A percentile compares a stretch with the other conserved stretches of the same genome.
Evolutionary conservation across 495 filamentous ascomycete genomes (phyloP).

Genomic region (Platismatia glauca): DNA sequence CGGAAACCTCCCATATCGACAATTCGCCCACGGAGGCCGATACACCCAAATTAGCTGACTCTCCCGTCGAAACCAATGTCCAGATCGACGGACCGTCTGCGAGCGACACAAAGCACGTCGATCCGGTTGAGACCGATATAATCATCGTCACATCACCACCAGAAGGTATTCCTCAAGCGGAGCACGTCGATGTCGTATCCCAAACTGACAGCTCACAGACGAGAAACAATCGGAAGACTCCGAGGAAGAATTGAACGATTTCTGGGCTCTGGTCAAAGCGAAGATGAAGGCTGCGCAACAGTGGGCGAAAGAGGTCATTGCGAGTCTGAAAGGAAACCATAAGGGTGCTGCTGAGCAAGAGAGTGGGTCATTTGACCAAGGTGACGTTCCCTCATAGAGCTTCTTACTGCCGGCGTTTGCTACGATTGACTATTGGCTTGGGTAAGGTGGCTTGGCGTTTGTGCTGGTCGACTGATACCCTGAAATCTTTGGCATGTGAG

Average conservation of each 20-base stretch:
- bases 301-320: slow-evolving; percentile 17
- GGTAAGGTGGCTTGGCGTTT: background rate
- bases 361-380: slow-evolving; percentile 10
- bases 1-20: background rate
- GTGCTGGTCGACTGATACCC: slow-evolving; percentile 16
- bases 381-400: slow-evolving; percentile 2
- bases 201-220: slow-evolving; percentile 6
- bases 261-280: slow-evolving; percentile 17
- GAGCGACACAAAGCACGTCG: background rate
- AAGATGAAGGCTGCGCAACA: slow-evolving; percentile 22
- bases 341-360: slow-evolving; percentile 2
- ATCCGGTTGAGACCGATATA: background rate
- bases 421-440: background rate
- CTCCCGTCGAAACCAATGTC: background rate
- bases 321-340: slow-evolving; percentile 7
- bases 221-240: slow-evolving; percentile 7
- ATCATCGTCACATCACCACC: background rate
- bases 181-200: background rate
- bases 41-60: background rate
- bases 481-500: background rate
- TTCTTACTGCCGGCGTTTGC: background rate
- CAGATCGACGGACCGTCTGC: background rate
- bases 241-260: slow-evolving; percentile 12
- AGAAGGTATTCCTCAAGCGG: background rate
- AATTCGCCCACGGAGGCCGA: background rate